These are phyloP conservation scores for Pleurotus citrinopileatus DNA, from an alignment of 768 basidiomycete species.

Conservation along the genomic window DNA sequence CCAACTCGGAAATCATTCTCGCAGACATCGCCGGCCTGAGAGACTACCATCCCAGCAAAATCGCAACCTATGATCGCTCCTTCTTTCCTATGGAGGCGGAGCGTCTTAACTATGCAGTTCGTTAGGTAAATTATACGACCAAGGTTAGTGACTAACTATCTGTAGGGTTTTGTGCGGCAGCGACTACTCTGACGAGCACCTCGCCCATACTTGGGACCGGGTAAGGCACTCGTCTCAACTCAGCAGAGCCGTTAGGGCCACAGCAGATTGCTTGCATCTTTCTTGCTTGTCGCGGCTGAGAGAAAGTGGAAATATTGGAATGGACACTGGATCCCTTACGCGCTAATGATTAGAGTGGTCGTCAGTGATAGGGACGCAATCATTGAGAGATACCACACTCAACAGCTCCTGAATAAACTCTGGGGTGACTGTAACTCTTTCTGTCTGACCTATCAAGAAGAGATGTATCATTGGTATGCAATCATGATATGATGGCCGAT, in stretches of 20 bases:
- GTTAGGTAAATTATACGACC: background rate
- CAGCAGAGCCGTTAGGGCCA: conserved; percentile 17
- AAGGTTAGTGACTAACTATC: conserved; percentile 15
- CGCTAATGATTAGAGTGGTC: too few species aligned
- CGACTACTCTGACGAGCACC: conserved; percentile 21
- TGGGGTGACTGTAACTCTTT: too few species aligned
- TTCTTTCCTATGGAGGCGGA: conserved; percentile 14
- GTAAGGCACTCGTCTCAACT: conserved; percentile 13
- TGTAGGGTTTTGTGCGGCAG: conserved; percentile 23
- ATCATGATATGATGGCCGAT: too few species aligned
- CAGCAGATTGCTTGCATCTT: conserved; percentile 23
- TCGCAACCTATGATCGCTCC: conserved; percentile 22
- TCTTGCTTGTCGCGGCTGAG: too few species aligned
- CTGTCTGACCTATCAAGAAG: too few species aligned
- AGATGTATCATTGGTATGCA: too few species aligned
- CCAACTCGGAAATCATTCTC: conserved; percentile 13
- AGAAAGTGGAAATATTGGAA: too few species aligned
- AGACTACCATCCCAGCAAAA: conserved; percentile 20
- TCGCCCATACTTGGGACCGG: conserved; percentile 15
- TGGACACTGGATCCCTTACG: too few species aligned
- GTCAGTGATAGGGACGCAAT: too few species aligned
- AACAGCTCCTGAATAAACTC: too few species aligned
- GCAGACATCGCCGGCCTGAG: conserved; percentile 17
- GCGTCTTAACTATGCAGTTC: conserved; percentile 15
- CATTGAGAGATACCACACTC: too few species aligned